Evolutionary conservation across 805 yeast species (phyloP), one percentile per base, ranked within the genome.

Genomic region (Hemisphaericaspora nanyangensis): DNA sequence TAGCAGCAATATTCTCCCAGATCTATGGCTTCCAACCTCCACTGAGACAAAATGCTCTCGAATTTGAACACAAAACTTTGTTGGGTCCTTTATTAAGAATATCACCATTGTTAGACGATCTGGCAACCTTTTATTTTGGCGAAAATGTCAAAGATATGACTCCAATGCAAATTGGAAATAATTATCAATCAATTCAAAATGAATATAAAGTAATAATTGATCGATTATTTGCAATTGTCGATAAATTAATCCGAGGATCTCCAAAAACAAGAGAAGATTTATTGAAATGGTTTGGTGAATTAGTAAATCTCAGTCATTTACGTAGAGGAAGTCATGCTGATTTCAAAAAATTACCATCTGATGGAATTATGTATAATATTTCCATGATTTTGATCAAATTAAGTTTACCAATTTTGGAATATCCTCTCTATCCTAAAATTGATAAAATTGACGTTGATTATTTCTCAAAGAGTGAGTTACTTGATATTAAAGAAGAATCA

Each of bases 311-410:
- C 36, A 89, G 90, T 56, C 97, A 89, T 60, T 73, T 87, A 48
- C 79, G 98, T 63, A 76, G 87, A 50, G 96, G 96, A 37, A 80
- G 83, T 46, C 95, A 86, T 56, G 83, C 90, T 3, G 80, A 83
- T 50, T 74, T 77, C 10, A 66, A 70, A 12, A 74, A 78, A 40
- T 65, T 85, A 36, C 80, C 95, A 1, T 71, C 86, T 6, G 88
- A 91, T 64, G 88, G 88, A 1, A 74, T 93, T 45, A 84, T 89
- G 85, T 68, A 81, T 38, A 91, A 91, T 60, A 71, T 88, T 13
- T 69, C 89, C 0, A 55, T 79, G 44, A 67, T 90, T 1, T 63
- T 89, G 44, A 72, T 84, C 43, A 78, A 76, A 51, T 74, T 93
- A 43, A 81, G 95, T 26, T 77, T 80, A 54, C 99, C 99, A 22